Conservation (phyloP, 2,329 filamentous ascomycete genomes). For the Sclerotinia minor region DNA sequence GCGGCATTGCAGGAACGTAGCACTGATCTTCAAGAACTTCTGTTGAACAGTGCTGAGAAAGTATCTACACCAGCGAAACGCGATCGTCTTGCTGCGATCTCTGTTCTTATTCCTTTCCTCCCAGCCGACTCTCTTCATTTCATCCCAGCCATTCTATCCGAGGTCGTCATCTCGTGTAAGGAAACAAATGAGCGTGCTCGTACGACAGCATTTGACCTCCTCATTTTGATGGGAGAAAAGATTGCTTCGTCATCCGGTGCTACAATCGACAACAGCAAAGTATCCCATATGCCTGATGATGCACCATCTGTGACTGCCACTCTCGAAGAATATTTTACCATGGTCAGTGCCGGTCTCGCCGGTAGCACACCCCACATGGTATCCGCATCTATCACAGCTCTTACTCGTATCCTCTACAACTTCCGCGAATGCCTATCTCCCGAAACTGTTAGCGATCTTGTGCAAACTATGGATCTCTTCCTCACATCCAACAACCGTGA, state of each 20-base stretch:
- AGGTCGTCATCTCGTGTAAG: conserved; percentile 95
- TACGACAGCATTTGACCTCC: conserved; percentile 83
- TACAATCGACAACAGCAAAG: conserved; percentile 79
- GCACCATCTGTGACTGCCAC: conserved; percentile 75
- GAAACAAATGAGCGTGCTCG: conserved; percentile 96
- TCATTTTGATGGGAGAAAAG: conserved; percentile 84
- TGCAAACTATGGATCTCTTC: conserved; percentile 95
- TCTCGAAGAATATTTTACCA: conserved; percentile 95
- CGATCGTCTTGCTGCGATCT: conserved; percentile 81
- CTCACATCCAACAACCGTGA: conserved; percentile 95
- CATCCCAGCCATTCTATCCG: conserved; percentile 85
- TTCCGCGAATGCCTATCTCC: conserved; percentile 72
- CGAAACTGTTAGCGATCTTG: conserved; percentile 75
- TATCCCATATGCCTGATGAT: conserved; percentile 81
- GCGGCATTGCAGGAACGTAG: conserved; percentile 75
- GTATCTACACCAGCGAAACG: conserved; percentile 82
- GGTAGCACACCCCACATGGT: conserved; percentile 96
- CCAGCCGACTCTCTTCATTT: conserved; percentile 82
- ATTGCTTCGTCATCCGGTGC: conserved; percentile 68
- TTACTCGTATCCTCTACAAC: conserved; percentile 90
- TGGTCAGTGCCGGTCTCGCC: conserved; percentile 94
- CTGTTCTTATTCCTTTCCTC: conserved; percentile 76
- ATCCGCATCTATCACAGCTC: conserved; percentile 90
- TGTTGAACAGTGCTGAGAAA: conserved; percentile 78
- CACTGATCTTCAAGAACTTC: conserved; percentile 75